phyloP scores from a whole-genome alignment of 2,329 filamentous ascomycete genomes.

The Colletotrichum abscissum region DNA sequence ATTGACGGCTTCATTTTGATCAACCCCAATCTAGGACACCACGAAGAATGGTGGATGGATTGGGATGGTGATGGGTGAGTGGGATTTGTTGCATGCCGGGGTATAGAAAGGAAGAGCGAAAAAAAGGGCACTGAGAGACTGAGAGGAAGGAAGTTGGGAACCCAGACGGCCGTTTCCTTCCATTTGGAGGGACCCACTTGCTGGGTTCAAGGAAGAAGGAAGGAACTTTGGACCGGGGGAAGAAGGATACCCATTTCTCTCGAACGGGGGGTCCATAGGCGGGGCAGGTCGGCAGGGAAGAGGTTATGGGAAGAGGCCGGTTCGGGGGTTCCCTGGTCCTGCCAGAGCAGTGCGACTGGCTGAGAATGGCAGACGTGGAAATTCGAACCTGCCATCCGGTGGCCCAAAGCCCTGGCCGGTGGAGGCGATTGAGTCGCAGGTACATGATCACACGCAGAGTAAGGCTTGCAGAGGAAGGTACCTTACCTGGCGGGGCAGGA shows the following conservation, averaged over 20 bases:
- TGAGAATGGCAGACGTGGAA: constrained; percentile 20
- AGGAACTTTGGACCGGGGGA: constrained; percentile 6
- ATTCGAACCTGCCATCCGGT: constrained; percentile 31
- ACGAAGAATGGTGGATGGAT: neutral
- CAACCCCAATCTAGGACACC: neutral
- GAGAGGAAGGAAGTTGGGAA: neutral
- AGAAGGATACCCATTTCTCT: neutral
- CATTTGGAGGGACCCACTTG: constrained; percentile 13
- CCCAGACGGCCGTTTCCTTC: constrained; percentile 31
- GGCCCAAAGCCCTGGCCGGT: constrained; percentile 17
- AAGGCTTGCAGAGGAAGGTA: constrained; percentile 12
- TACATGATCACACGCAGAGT: constrained; percentile 29
- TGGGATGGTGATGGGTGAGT: neutral
- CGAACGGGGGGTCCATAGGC: neutral
- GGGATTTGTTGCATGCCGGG: neutral
- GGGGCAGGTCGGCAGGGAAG: constrained; percentile 21
- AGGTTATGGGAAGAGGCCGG: constrained; percentile 11
- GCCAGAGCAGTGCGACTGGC: constrained; percentile 13
- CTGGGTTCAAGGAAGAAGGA: constrained; percentile 20
- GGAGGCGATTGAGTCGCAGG: constrained; percentile 30
- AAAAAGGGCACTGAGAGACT: neutral
- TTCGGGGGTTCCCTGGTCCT: constrained; percentile 18
- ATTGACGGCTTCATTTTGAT: neutral
- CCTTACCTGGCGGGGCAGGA: neutral
- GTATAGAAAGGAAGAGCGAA: constrained; percentile 4